Evolutionary conservation across 768 basidiomycete species (phyloP).

Genomic region (Panaeolus papilionaceus): DNA sequence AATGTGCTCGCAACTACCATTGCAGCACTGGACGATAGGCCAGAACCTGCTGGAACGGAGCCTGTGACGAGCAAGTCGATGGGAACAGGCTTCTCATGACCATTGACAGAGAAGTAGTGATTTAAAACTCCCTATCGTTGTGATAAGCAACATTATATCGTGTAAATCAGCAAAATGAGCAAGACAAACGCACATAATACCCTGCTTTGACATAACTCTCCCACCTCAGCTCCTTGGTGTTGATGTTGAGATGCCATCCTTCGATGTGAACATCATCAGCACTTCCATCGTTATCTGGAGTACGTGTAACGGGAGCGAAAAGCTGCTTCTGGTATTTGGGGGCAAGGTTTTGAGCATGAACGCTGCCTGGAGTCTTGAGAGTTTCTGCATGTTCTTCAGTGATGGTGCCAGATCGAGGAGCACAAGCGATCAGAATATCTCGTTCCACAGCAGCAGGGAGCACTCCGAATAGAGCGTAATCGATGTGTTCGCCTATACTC

Average conservation of each 20-base stretch:
- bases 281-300: slow-evolving; percentile 31
- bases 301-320: slow-evolving; percentile 59
- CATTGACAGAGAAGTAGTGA: slow-evolving; percentile 52
- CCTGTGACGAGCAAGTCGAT: slow-evolving; percentile 84
- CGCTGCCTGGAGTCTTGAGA: slow-evolving; percentile 51
- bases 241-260: slow-evolving; percentile 79
- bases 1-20: slow-evolving; percentile 90
- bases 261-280: slow-evolving; percentile 51
- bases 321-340: slow-evolving; percentile 61
- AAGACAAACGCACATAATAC: slow-evolving; percentile 64
- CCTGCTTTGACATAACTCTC: slow-evolving; percentile 90
- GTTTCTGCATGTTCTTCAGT: slow-evolving; percentile 27
- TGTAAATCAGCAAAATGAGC: neutral
- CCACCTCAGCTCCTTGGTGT: slow-evolving; percentile 75
- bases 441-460: slow-evolving; percentile 86
- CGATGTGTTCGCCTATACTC: slow-evolving; percentile 75
- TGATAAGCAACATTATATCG: neutral
- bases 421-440: slow-evolving; percentile 83
- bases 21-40: slow-evolving; percentile 87
- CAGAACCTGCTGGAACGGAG: slow-evolving; percentile 85
- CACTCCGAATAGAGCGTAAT: slow-evolving; percentile 84
- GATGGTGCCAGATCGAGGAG: slow-evolving; percentile 43
- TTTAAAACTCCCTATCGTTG: slow-evolving; percentile 64
- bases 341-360: slow-evolving; percentile 68
- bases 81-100: slow-evolving; percentile 48